Base-by-base conservation (phyloP, 1,139 yeast species). In the Lodderomyces theae region DNA sequence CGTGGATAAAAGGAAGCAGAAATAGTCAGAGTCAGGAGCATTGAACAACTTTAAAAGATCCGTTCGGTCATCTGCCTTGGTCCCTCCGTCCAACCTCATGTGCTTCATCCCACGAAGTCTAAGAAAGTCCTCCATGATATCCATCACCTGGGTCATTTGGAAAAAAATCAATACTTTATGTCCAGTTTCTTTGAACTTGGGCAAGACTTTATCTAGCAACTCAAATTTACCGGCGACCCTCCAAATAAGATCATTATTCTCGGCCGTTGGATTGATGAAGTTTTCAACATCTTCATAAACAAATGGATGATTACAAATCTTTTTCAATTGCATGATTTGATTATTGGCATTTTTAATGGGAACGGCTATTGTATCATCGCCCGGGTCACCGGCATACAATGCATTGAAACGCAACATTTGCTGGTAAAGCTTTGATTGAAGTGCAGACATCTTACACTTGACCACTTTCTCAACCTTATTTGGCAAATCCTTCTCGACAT, bases 241-340 rank as follows among this genome's bases (percentile, higher is more conserved):
- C 92, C 92, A 85, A 45, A 85, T 82, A 45, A 74, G 66, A 51
- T 82, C 85, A 53, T 83, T 82, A 1, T 88, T 83, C 50, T 76
- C 79, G 42, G 72, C 72, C 0, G 76, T 64, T 15, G 97, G 96
- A 57, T 90, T 88, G 39, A 92, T 79, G 48, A 87, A 72, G 47
- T 82, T 79, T 64, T 92, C 98, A 36, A 92, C 95, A 51, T 89
- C 97, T 58, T 87, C 96, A 63, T 88, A 92, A 12, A 92, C 97
- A 68, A 85, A 92, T 1, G 98, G 98, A 69, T 92, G 98, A 60
- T 92, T 92, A 69, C 97, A 92, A 52, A 92, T 89, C 63, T 92
- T 92, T 55, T 96, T 79, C 63, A 92, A 73, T 64, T 92, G 98
- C 98, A 92, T 92, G 42, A 92, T 80, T 58, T 89, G 89, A 57